A percentile compares a stretch with the other conserved stretches of the same genome.
phyloP scores from a whole-genome alignment of 768 basidiomycete species.

The Leccinellum albellum region DNA sequence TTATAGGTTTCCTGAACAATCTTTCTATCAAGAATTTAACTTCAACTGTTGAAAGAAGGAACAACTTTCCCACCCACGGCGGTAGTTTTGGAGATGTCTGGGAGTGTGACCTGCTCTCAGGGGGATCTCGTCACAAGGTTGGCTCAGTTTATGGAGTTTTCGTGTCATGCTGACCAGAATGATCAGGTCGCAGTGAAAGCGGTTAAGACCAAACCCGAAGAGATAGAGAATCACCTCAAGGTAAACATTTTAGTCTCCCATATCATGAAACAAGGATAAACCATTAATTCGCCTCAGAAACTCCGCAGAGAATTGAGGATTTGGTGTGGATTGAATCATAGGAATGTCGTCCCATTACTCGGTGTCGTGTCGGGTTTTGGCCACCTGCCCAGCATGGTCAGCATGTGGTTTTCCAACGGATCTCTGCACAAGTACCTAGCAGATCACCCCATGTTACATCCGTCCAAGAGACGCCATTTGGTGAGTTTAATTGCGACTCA shows the following conservation, averaged over 20 bases:
- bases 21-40: conserved; percentile 4
- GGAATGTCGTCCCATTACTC: conserved; percentile 30
- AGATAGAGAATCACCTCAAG: conserved; percentile 6
- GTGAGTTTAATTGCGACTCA: conserved; percentile 5
- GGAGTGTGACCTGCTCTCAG: conserved; percentile 19
- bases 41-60: conserved; percentile 3
- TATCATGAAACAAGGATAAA: neutral
- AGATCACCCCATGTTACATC: neutral
- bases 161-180: neutral
- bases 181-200: conserved; percentile 23
- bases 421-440: conserved; percentile 23
- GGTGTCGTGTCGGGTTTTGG: conserved; percentile 31
- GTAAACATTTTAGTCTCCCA: neutral
- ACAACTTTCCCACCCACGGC: neutral
- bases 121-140: conserved; percentile 5
- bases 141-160: neutral
- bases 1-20: conserved; percentile 9
- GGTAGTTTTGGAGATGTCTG: conserved; percentile 24
- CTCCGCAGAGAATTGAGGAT: conserved; percentile 28
- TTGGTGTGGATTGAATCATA: conserved; percentile 14
- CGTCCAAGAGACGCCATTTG: conserved; percentile 3
- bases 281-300: conserved; percentile 6
- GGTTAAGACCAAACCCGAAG: neutral
- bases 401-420: conserved; percentile 31
- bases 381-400: conserved; percentile 29